phyloP scores from a whole-genome alignment of 352 stramenopile genomes.

The Lagenidium sp. region DNA sequence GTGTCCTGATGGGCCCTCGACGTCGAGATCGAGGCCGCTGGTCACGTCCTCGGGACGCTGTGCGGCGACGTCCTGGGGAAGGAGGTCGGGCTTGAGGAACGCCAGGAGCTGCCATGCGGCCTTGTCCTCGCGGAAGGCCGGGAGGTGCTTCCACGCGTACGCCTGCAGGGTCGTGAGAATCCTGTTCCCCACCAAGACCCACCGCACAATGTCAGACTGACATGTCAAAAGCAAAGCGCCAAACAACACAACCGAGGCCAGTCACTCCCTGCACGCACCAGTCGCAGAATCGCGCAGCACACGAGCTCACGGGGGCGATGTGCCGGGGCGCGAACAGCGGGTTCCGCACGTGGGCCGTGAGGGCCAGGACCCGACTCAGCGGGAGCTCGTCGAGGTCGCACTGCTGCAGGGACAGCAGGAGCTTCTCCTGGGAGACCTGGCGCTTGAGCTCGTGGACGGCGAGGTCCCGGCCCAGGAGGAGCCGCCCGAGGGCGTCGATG shows the following conservation, averaged over 20 bases:
- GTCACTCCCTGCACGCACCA: conserved; percentile 29
- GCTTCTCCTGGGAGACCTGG: conserved; percentile 52
- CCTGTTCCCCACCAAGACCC: conserved; percentile 14
- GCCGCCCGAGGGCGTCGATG: conserved; percentile 36
- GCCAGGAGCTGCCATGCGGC: conserved; percentile 35
- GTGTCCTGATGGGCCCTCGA: too few species aligned
- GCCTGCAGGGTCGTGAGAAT: conserved; percentile 51
- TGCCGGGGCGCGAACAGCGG: conserved; percentile 48
- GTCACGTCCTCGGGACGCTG: too few species aligned
- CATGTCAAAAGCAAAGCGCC: not conserved
- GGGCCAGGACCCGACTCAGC: conserved; percentile 19
- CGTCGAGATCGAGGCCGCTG: too few species aligned
- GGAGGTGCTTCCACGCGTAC: conserved; percentile 47
- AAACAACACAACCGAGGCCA: too few species aligned
- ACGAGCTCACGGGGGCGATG: conserved; percentile 76
- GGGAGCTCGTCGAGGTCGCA: conserved; percentile 35
- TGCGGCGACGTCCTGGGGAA: conserved; percentile 14
- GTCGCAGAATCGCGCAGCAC: conserved; percentile 85
- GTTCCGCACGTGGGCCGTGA: conserved; percentile 48
- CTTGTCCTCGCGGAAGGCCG: conserved; percentile 27
- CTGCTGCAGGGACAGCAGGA: conserved; percentile 31
- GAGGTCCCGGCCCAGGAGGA: conserved; percentile 35
- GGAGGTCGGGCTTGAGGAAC: conserved; percentile 38
- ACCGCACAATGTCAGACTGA: not conserved
- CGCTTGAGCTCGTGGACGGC: conserved; percentile 36